phyloP scores from a whole-genome alignment of 2,329 filamentous ascomycete genomes.

The Ophiostoma pallidulum region DNA sequence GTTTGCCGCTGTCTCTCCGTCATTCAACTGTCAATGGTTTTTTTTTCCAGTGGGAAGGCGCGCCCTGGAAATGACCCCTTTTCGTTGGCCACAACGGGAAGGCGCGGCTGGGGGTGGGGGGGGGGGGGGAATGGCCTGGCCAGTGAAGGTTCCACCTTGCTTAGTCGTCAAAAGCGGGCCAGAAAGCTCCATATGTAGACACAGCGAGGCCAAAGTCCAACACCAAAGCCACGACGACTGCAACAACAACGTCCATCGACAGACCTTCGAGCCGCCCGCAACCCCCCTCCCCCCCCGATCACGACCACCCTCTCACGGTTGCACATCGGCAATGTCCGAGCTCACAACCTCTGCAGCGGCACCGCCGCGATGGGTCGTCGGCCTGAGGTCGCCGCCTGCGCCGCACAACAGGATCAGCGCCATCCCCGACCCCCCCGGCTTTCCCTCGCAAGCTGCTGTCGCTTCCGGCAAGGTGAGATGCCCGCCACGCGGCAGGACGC shows the following conservation, averaged over 20 bases:
- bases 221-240: too few relatives aligned
- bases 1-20: too few relatives aligned
- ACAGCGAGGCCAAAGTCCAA: too few relatives aligned
- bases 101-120: constrained; percentile 5
- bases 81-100: constrained; percentile 10
- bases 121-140: neutral
- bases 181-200: too few relatives aligned
- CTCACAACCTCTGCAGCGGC: constrained; percentile 13
- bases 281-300: too few relatives aligned
- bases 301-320: neutral
- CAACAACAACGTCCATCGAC: too few relatives aligned
- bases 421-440: constrained; percentile 82
- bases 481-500: too few relatives aligned
- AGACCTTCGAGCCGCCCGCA: too few relatives aligned
- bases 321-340: constrained; percentile 20
- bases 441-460: constrained; percentile 42
- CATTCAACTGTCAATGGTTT: constrained; percentile 1
- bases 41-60: neutral
- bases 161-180: neutral
- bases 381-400: constrained; percentile 62
- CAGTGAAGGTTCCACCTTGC: neutral
- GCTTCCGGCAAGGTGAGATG: constrained; percentile 46
- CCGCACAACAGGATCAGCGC: constrained; percentile 55
- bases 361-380: constrained; percentile 70
- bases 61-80: constrained; percentile 1